phyloP scores from a whole-genome alignment of 108 stramenopile species.

The Conticribra guillardii region DNA sequence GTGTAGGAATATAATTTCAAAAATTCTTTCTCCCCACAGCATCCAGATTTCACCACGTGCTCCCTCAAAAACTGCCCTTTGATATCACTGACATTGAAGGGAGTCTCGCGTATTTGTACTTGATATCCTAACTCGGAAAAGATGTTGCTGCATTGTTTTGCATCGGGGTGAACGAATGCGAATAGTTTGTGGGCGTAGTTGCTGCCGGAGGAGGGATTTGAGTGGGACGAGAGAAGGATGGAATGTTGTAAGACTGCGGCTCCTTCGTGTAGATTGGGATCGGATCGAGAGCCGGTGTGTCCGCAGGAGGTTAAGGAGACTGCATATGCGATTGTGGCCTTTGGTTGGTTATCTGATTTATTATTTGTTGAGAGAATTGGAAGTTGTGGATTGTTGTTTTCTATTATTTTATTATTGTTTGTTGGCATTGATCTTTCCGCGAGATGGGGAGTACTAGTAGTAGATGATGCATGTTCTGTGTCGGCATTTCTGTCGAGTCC shows the following conservation, averaged over 20 bases:
- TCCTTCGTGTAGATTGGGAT: constrained; percentile 67
- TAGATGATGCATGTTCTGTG: not conserved
- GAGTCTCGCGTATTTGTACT: constrained; percentile 63
- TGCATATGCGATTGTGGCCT: constrained; percentile 74
- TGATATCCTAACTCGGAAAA: constrained; percentile 66
- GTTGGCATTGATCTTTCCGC: not conserved
- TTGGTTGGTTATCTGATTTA: constrained; percentile 11
- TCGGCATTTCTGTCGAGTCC: not conserved
- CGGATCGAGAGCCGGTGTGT: constrained; percentile 30
- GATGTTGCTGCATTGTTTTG: constrained; percentile 51
- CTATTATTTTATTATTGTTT: not conserved
- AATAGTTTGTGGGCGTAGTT: constrained; percentile 72
- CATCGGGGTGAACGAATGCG: constrained; percentile 82
- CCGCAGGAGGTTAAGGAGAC: constrained; percentile 87
- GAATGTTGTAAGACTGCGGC: constrained; percentile 80
- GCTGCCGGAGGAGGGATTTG: constrained; percentile 39
- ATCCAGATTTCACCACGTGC: constrained; percentile 84
- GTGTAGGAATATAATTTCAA: constrained; percentile 89
- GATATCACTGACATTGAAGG: constrained; percentile 83
- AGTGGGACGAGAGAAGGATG: constrained; percentile 65
- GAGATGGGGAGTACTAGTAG: not conserved
- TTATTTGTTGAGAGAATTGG: not conserved
- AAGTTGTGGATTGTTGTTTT: not conserved
- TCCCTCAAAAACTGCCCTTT: constrained; percentile 71
- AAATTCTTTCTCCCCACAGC: constrained; percentile 95